Evolutionary conservation across 2,329 filamentous ascomycete genomes (phyloP).

Genomic region (Aspergillus neoniger): DNA sequence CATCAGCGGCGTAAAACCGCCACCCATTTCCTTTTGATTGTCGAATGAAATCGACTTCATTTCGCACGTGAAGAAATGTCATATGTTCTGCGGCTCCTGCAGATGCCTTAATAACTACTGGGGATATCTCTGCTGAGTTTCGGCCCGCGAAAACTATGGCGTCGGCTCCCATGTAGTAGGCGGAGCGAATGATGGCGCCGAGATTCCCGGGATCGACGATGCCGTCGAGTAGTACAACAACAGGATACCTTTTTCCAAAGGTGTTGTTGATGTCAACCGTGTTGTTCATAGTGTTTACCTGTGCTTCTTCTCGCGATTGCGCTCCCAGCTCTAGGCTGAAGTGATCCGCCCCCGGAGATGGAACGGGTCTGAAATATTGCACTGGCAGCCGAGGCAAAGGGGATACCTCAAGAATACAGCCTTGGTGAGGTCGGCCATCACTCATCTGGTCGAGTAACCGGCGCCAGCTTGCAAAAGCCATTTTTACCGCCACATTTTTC

Average conservation of each 20-base stretch:
- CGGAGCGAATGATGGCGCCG: constrained; percentile 83
- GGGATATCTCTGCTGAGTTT: constrained; percentile 72
- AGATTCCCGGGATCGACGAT: constrained; percentile 82
- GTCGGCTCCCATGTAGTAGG: constrained; percentile 86
- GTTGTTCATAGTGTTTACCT: constrained; percentile 67
- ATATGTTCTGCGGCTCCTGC: constrained; percentile 84
- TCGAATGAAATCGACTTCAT: constrained; percentile 69
- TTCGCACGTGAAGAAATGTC: constrained; percentile 68
- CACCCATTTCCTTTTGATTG: constrained; percentile 72
- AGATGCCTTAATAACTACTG: constrained; percentile 81
- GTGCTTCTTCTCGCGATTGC: constrained; percentile 73
- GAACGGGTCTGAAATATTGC: constrained; percentile 55
- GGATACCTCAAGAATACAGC: constrained; percentile 82
- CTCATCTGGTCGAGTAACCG: constrained; percentile 81
- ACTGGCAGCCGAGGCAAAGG: constrained; percentile 74
- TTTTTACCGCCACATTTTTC: constrained; percentile 56
- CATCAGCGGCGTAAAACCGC: constrained; percentile 76
- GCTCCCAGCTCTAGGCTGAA: constrained; percentile 64
- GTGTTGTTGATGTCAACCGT: constrained; percentile 47
- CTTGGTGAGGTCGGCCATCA: constrained; percentile 81
- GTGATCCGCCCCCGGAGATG: constrained; percentile 48
- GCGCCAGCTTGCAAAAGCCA: constrained; percentile 64
- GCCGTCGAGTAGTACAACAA: constrained; percentile 48
- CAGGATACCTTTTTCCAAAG: constrained; percentile 35
- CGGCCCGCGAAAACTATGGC: constrained; percentile 75